Evolutionary conservation across 306 rosid genomes (phyloP), one percentile per base, ranked within the genome.

Genomic region (Cicer arietinum): DNA sequence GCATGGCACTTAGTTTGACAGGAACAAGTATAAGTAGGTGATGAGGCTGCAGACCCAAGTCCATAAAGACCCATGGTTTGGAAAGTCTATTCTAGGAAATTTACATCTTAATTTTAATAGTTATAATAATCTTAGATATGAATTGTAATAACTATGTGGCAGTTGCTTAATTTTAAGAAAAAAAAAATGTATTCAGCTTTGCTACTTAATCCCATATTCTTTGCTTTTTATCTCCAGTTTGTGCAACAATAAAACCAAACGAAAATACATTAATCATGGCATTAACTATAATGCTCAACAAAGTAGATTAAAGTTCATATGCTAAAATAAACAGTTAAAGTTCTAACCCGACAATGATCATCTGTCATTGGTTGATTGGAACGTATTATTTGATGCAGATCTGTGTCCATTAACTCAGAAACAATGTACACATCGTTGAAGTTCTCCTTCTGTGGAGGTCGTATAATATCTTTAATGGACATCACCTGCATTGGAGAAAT

Each of bases 281-380:
- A 72, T 20, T 65, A 37, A 35, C 61, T 44, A 56, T 58, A 7
- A 47, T 47, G 45, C 42, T 51, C n/a, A 65, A 65, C 66, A 71
- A 63, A 30, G 22, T 14, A 30, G 63, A 25, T 46, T 51, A 73
- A 20, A 75, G 30, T 48, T 65, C n/a, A 83, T 64, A 79, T 73
- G 42, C 62, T 59, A 37, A 39, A 61, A 71, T 51, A 76, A 57
- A 61, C 9, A 56, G 78, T 75, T 25, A 25, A 67, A 73, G 79
- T 79, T 53, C 92, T 40, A 71, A 94, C 98, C 92, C 97, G 97
- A 80, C 96, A 94, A 91, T 94, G 98, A 75, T 94, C 98, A 77
- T 94, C 98, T 0, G 86, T 88, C 85, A 94, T 80, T 59, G 79
- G 75, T 87, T 94, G 97, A 82, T 84, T 88, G 73, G 98, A 94